Conservation (phyloP, 2,329 filamentous ascomycete genomes). For the Alternaria tenuissima region DNA sequence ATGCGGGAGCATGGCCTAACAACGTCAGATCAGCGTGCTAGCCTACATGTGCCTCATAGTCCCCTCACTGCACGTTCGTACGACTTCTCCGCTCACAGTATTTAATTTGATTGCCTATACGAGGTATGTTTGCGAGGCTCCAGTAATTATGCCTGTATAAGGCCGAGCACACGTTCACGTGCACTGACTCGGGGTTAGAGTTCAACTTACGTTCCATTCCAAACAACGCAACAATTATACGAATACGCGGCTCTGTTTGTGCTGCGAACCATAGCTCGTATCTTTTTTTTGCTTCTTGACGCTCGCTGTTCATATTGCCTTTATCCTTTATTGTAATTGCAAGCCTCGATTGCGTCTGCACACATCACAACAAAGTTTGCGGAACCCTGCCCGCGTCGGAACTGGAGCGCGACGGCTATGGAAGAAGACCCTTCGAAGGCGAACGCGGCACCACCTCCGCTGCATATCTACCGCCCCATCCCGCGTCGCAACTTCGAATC, state of each 20-base stretch:
- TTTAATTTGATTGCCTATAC: conserved; percentile 27
- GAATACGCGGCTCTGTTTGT: conserved; percentile 19
- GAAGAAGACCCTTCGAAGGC: conserved; percentile 40
- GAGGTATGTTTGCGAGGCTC: conserved; percentile 35
- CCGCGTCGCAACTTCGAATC: conserved; percentile 48
- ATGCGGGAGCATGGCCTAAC: conserved; percentile 13
- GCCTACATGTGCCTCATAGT: conserved; percentile 9
- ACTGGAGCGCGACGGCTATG: conserved; percentile 27
- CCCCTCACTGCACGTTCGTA: conserved; percentile 18
- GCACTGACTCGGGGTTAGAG: conserved; percentile 30
- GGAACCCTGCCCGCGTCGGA: conserved; percentile 16
- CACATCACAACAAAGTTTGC: conserved; percentile 10
- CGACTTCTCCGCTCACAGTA: conserved; percentile 16
- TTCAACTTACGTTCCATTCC: conserved; percentile 32
- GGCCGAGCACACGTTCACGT: conserved; percentile 36
- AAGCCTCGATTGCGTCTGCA: conserved; percentile 1
- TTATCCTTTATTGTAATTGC: conserved; percentile 17
- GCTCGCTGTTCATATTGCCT: conserved; percentile 13
- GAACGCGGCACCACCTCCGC: conserved; percentile 31
- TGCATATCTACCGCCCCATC: conserved; percentile 50
- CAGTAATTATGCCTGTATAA: conserved; percentile 18
- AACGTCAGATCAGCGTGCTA: conserved; percentile 22
- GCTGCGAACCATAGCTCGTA: conserved; percentile 10
- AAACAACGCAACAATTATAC: conserved; percentile 30
- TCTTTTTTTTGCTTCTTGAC: conserved; percentile 15